Base-by-base conservation (phyloP, 1,284 basidiomycete species). In the Malassezia sp. region DNA sequence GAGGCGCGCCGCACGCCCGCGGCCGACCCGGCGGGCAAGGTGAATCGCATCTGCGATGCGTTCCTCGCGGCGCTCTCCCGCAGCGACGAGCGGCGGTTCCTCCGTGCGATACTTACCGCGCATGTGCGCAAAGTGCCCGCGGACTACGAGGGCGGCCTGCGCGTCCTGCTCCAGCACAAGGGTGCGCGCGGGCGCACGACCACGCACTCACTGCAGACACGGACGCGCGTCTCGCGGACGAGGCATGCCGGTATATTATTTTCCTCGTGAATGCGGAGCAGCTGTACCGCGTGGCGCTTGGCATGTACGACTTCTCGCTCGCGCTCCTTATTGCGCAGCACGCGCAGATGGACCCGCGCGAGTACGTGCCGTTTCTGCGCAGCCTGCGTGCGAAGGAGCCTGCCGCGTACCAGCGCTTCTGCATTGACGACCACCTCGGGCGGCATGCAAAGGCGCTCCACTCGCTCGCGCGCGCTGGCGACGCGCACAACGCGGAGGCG, bases 241-340 rank as follows among this genome's bases (percentile, higher is more conserved):
- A 95, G 46, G 91, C 91, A 2, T 84, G 96, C 62, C 95, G 91
- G 70, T 99, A 97, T 65, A 84, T 97, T 70, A 93, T 99, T 70
- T 99, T 96, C 76, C 78, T 99, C 24, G 87, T 88, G 14, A 88
- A 96, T 63, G 87, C 89, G 0, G 82, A 97, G 61, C 79, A 78
- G 53, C 77, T 97, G 2, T 97, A 90, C 73, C 82, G 96, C 67
- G 84, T 85, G 5, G 93, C 93, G 1, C 77, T 99, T 20, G 91
- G 93, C 20, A 96, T 96, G 88, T 99, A 99, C 71, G 88, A 99
- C 71, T 95, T 97, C 72, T 81, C 84, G 18, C 75, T 99, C 2
- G 90, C 95, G 2, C 75, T 97, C 26, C 82, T 97, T 81, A 79
- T 99, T 28, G 91, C 93, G 1, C 93, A 97, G 70, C 85, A 96